Base-by-base conservation (phyloP, 345 rosid species). In the Salix udensis region DNA sequence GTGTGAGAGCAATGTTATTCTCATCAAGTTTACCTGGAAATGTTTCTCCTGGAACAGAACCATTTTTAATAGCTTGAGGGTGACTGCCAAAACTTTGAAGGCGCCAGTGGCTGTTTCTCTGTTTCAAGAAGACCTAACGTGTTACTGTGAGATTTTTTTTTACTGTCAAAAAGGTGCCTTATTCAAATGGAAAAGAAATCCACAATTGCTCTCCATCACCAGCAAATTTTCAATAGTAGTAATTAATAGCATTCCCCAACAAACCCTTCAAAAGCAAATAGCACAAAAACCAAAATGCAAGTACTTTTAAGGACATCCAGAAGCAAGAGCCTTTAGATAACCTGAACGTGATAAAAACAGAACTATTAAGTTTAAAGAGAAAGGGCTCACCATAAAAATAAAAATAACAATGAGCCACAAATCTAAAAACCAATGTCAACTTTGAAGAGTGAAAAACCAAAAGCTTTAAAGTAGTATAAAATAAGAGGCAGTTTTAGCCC, bases 51-150 rank as follows among this genome's bases (percentile, higher is more conserved):
- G 91, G 85, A 79, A 89, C 90, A 82, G 96, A 88, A 83, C 92
- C 97, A 78, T 87, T 96, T 82, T 83, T 91, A 37, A 86, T 73
- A 46, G 89, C 82, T 73, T 87, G 94, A 34, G 91, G 89, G 44
- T 89, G 92, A 68, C 93, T 87, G 6, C 34, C 85, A 75, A 88
- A 82, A 84, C 83, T 87, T 79, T 89, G 97, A 80, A 79, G 89
- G 11, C 91, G 94, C 99, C 98, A 96, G 72, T 96, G 99, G 83
- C 91, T 96, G 79, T 91, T 96, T 84, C 97, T 92, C 99, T 96
- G 88, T 82, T 89, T 39, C 73, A 85, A 77, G 67, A 34, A 69
- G 31, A 40, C 72, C 36, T 67, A 67, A 24, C 21, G 61, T 48
- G 73, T 74, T 23, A 67, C 31, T 44, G 46, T 60, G 16, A 76